Base-by-base conservation (phyloP, 2,329 filamentous ascomycete genomes). In the Geosmithia flava region DNA sequence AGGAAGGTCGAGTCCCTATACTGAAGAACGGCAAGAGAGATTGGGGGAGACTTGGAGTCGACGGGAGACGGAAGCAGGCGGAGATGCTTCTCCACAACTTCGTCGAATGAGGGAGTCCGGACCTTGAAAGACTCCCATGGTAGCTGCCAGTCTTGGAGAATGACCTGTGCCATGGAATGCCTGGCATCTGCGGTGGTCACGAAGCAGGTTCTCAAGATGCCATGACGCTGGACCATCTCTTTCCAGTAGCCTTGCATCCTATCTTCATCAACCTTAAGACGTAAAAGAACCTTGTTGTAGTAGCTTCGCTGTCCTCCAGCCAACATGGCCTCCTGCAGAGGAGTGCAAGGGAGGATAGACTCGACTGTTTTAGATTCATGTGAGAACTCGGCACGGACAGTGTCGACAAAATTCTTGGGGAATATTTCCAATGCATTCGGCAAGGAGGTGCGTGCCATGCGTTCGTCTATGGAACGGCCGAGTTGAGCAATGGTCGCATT, bases 321-420 rank as follows among this genome's bases (percentile, higher is more conserved):
- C 1, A 95, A 69, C 88, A 95, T 95, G 1, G 83, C 85, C 66
- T 94, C 85, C 61, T 96, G 90, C 0, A 96, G 67, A 1, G 89
- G 85, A 1, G 88, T 94, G 59, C 90, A 95, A 1, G 89, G 89
- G 5, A 90, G 65, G 8, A 95, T 70, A 1, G 67, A 69, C 29
- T 75, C 63, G 2, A 85, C 67, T 0, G 54, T 43, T 4, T 62
- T 59, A 0, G 61, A 60, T 2, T 61, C 51, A 4, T 50, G 16
- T 4, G 53, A 43, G 48, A 75, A 67, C 0, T 54, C 55, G 6
- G 59, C 48, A 23, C 53, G 56, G 7, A 73, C 49, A 23, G 46
- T 44, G 3, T 54, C 37, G 2, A 58, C 40, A 40, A 65, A 62
- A 1, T 48, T 17, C 3, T 53, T 2, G 0, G 60, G 49, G n/a